phyloP scores from a whole-genome alignment of 2,329 filamentous ascomycete genomes.

The Fusarium abutilonis region DNA sequence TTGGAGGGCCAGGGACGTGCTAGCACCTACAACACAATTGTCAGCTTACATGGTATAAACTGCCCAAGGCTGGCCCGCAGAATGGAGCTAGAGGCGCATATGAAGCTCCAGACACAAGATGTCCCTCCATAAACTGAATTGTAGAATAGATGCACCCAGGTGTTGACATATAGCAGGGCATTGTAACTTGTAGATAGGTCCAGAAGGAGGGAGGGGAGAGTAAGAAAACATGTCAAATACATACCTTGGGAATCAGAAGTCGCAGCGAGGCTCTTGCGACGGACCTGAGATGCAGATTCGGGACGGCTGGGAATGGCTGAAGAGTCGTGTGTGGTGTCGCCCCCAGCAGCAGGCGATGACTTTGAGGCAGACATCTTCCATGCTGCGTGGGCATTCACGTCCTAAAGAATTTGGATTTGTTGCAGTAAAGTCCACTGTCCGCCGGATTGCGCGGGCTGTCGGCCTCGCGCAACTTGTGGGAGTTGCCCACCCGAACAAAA shows the following conservation, averaged over 20 bases:
- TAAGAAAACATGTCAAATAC: slow-evolving; percentile 7
- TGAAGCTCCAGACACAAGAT: slow-evolving; percentile 18
- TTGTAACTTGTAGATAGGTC: slow-evolving; percentile 17
- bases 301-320: slow-evolving; percentile 41
- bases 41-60: slow-evolving; percentile 43
- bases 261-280: slow-evolving; percentile 42
- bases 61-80: slow-evolving; percentile 10
- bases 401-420: slow-evolving; percentile 35
- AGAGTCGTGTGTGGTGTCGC: slow-evolving; percentile 43
- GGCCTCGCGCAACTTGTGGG: slow-evolving; percentile 40
- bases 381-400: slow-evolving; percentile 45
- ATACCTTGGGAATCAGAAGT: slow-evolving; percentile 48
- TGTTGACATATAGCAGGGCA: slow-evolving; percentile 7
- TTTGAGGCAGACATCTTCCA: slow-evolving; percentile 51
- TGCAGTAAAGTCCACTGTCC: not conserved
- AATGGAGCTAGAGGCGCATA: slow-evolving; percentile 6
- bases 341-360: slow-evolving; percentile 42
- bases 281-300: slow-evolving; percentile 35
- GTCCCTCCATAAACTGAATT: slow-evolving; percentile 24
- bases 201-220: slow-evolving; percentile 3
- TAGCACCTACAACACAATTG: slow-evolving; percentile 34
- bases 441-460: slow-evolving; percentile 39
- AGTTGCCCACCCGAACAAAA: slow-evolving; percentile 40
- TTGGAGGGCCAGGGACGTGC: slow-evolving; percentile 39
- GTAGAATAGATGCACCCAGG: slow-evolving; percentile 19